Base-by-base conservation (phyloP, 306 rosid species). In the Trifolium dubium region DNA sequence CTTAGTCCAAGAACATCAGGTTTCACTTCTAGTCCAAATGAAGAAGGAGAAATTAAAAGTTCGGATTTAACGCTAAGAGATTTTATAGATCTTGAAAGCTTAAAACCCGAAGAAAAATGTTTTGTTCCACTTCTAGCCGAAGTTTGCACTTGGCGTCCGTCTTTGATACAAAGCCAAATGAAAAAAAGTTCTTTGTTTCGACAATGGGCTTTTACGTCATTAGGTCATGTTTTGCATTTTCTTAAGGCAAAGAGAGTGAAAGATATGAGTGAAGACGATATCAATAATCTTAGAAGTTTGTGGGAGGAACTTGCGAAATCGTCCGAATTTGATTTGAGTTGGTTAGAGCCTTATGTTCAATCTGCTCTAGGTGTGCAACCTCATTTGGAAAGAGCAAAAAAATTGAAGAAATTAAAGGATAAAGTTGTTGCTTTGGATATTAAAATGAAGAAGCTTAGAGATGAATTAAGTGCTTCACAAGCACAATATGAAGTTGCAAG, bases 331-430 rank as follows among this genome's bases (percentile, higher is more conserved):
- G 85, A 84, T 12, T 71, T 84, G 76, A 66, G 8, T 58, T 84
- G 88, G 88, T 54, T 84, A 31, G 76, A 81, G 56, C 73, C 83
- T 4, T 59, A 65, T 77, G 88, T 84, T 77, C 15, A 84, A 69
- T 74, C 76, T 3, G 85, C 79, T 6, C 50, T 84, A 56, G 75
- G 65, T 31, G 72, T 76, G 73, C 74, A 77, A 8, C 41, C 32
- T 31, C 19, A 84, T 43, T 8, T 74, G 39, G 75, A 84, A 51
- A 84, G 44, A n/a, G 72, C 68, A 31, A 46, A 77, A 17, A 35
- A 70, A 10, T 4, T 77, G 53, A 81, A 23, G 49, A 77, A 74
- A 34, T 17, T 81, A 0, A 49, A 49, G 31, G 85, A 84, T 19
- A 41, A 9, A 9, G 87, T 77, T 32, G 79, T 71, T 50, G 69